A percentile compares a stretch with the other conserved stretches of the same genome.
phyloP scores from a whole-genome alignment of 2,329 filamentous ascomycete genomes.

The Emydomyces testavorans region DNA sequence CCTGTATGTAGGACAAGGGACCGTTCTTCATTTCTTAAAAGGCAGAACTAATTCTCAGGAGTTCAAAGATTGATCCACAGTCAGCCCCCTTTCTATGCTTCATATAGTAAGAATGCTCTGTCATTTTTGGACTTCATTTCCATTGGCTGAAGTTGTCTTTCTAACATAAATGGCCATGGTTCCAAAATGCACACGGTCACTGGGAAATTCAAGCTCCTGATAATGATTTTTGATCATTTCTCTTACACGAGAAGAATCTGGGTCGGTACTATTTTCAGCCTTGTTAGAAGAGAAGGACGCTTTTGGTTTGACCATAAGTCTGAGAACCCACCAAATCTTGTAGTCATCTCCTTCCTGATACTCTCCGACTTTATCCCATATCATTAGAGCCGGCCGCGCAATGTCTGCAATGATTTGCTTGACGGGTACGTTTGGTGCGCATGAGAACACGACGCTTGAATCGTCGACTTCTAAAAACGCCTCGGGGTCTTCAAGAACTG shows the following conservation, averaged over 20 bases:
- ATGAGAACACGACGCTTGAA: constrained; percentile 29
- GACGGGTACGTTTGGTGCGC: constrained; percentile 26
- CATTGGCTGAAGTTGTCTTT: not conserved
- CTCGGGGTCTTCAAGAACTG: constrained; percentile 22
- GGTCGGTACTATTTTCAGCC: constrained; percentile 4
- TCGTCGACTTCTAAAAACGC: constrained; percentile 32
- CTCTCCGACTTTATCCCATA: constrained; percentile 20
- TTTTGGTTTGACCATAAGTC: not conserved
- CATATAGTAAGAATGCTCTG: no score
- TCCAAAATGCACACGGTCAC: constrained; percentile 4
- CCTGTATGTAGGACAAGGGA: no score
- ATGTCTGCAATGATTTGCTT: constrained; percentile 33
- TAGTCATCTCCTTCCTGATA: not conserved
- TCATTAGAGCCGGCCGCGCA: constrained; percentile 26
- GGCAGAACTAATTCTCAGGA: no score
- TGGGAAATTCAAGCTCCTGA: constrained; percentile 10
- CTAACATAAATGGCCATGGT: constrained; percentile 11
- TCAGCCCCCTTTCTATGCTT: no score
- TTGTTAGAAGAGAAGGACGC: not conserved
- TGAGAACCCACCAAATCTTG: not conserved
- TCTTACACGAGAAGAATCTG: constrained; percentile 9
- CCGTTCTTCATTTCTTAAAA: no score
- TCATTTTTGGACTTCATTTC: not conserved
- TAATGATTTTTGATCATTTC: constrained; percentile 6
- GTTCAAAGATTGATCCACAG: no score